These are phyloP conservation scores for Trichoderma hamatum DNA, from an alignment of 2,329 filamentous ascomycete genomes.

Conservation along the genomic window DNA sequence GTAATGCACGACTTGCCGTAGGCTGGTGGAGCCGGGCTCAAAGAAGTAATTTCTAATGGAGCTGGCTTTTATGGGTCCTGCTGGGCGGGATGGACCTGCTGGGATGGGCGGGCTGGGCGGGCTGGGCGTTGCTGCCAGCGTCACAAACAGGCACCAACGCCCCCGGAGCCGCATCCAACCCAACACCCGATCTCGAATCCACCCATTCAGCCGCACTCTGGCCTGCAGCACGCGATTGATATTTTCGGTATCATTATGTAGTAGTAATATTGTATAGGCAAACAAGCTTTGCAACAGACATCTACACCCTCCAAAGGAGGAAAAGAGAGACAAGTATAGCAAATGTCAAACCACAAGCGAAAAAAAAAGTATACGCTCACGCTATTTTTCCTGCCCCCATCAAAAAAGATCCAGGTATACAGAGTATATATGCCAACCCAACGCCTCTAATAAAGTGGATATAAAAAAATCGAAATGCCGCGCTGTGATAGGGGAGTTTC, in stretches of 20 bases:
- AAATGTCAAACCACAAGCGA: not conserved
- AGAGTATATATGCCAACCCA: not conserved
- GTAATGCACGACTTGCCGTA: not conserved
- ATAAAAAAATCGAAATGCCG: not conserved
- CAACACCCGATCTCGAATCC: no score
- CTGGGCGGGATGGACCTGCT: no score
- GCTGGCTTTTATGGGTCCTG: not conserved
- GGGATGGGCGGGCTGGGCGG: no score
- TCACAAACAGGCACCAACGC: not conserved
- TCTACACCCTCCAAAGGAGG: not conserved
- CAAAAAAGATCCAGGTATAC: not conserved
- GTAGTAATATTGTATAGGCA: not conserved
- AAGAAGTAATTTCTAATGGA: not conserved
- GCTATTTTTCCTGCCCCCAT: not conserved
- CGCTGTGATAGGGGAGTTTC: not conserved
- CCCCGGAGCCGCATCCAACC: not conserved
- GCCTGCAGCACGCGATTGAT: not conserved
- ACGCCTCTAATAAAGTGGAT: slow-evolving; percentile 8
- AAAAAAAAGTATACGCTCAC: not conserved
- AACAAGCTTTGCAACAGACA: not conserved
- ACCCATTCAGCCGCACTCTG: no score
- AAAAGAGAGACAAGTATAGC: not conserved
- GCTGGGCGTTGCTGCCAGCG: not conserved
- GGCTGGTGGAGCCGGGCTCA: not conserved
- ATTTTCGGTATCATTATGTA: not conserved